Evolutionary conservation across 1,284 basidiomycete species (phyloP).

Genomic region (Pseudozyma hubeiensis): DNA sequence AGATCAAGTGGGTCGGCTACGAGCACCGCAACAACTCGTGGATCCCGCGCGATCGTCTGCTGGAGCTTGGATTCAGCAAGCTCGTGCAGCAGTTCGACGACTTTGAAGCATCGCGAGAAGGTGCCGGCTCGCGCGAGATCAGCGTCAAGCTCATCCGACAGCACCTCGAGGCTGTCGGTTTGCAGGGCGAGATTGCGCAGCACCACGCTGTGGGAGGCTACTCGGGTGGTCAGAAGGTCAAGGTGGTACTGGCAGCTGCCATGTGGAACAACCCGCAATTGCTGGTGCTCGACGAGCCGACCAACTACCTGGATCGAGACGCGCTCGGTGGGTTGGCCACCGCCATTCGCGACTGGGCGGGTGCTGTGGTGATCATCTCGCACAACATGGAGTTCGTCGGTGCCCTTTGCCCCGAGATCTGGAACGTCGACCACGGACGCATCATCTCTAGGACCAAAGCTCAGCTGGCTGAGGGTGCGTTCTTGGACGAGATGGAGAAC

Average conservation of each 20-base stretch:
- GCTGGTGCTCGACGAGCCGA: constrained; percentile 75
- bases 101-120: constrained; percentile 84
- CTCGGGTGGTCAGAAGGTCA: constrained; percentile 86
- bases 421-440: constrained; percentile 77
- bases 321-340: constrained; percentile 90
- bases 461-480: constrained; percentile 82
- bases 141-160: constrained; percentile 67
- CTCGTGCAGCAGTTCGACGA: constrained; percentile 95
- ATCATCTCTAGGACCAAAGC: constrained; percentile 89
- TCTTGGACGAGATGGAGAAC: constrained; percentile 70
- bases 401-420: constrained; percentile 73
- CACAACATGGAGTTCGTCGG: constrained; percentile 76
- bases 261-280: constrained; percentile 69
- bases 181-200: constrained; percentile 76
- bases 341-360: constrained; percentile 95
- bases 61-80: constrained; percentile 90
- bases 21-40: constrained; percentile 94
- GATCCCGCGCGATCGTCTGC: constrained; percentile 88
- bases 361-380: constrained; percentile 96
- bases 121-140: constrained; percentile 77
- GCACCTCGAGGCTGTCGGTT: constrained; percentile 77
- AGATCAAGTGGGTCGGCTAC: constrained; percentile 95
- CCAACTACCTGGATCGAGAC: constrained; percentile 80
- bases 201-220: constrained; percentile 66
- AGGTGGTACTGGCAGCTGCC: constrained; percentile 74